Percentiles rank a stretch among this genome's conserved stretches.
Evolutionary conservation across 2,329 filamentous ascomycete species (phyloP).

Genomic region (Botrytis byssoidea): DNA sequence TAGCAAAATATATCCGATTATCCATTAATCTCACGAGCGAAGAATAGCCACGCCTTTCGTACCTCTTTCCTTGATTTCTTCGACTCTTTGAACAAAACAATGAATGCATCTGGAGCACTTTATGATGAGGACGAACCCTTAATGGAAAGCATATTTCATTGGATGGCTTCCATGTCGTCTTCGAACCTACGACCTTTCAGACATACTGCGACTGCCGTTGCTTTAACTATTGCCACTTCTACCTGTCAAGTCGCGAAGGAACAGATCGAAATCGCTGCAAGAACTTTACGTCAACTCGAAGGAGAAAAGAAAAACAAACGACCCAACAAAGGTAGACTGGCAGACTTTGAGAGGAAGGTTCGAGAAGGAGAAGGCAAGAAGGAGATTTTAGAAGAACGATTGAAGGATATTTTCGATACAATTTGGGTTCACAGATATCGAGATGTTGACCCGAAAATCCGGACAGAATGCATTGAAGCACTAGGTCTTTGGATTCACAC

Average conservation of each 20-base stretch:
- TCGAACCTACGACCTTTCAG: constrained; percentile 85
- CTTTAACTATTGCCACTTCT: constrained; percentile 74
- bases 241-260: constrained; percentile 72
- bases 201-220: constrained; percentile 86
- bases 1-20: constrained; percentile 83
- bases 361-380: constrained; percentile 42
- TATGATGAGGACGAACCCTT: constrained; percentile 68
- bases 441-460: constrained; percentile 86
- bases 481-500: constrained; percentile 85
- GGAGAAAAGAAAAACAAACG: constrained; percentile 70
- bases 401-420: constrained; percentile 86
- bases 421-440: constrained; percentile 95
- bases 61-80: constrained; percentile 78
- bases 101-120: constrained; percentile 78
- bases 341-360: constrained; percentile 69
- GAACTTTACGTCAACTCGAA: constrained; percentile 75
- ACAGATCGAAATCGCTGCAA: constrained; percentile 70
- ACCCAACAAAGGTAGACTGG: constrained; percentile 75
- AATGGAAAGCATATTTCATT: constrained; percentile 84
- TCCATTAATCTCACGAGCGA: constrained; percentile 80
- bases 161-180: constrained; percentile 89
- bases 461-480: constrained; percentile 82
- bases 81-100: constrained; percentile 67
- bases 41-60: constrained; percentile 74
- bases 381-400: constrained; percentile 64